Evolutionary conservation across 2,329 filamentous ascomycete genomes (phyloP).

Genomic region (Parascedosporium putredinis): DNA sequence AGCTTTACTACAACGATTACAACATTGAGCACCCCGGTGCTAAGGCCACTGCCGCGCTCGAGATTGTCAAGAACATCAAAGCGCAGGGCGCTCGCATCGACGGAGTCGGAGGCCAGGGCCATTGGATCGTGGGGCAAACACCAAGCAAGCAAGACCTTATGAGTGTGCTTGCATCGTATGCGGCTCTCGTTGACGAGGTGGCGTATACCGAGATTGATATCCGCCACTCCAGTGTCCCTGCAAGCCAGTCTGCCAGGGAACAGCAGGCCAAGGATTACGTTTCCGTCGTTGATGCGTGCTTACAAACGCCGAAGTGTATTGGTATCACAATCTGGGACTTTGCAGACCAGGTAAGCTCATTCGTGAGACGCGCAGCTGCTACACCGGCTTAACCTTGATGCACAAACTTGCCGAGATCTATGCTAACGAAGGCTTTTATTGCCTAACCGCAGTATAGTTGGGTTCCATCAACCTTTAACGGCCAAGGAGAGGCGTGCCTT

Average conservation of each 20-base stretch:
- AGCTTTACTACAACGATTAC: slow-evolving; percentile 53
- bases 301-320: slow-evolving; percentile 22
- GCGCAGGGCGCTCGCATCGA: slow-evolving; percentile 35
- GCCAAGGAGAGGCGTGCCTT: slow-evolving; percentile 11
- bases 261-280: slow-evolving; percentile 36
- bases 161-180: slow-evolving; percentile 33
- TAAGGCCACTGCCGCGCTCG: slow-evolving; percentile 24
- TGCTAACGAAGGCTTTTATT: background rate
- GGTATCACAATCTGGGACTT: slow-evolving; percentile 29
- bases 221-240: slow-evolving; percentile 32
- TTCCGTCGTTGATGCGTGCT: slow-evolving; percentile 20
- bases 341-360: slow-evolving; percentile 18
- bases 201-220: slow-evolving; percentile 30
- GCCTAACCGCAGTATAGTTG: slow-evolving; percentile 5
- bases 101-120: slow-evolving; percentile 40
- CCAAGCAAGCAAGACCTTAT: slow-evolving; percentile 24
- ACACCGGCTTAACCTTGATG: too few species aligned
- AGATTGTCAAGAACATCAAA: slow-evolving; percentile 24
- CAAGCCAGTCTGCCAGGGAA: slow-evolving; percentile 24
- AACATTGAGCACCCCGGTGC: slow-evolving; percentile 34
- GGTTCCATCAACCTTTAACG: slow-evolving; percentile 8
- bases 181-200: slow-evolving; percentile 34
- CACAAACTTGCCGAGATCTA: too few species aligned
- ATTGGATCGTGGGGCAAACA: slow-evolving; percentile 33
- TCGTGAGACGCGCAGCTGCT: too few species aligned